Percentiles rank a stretch among this genome's conserved stretches.
These are phyloP conservation scores for Heterobasidion irregulare DNA, from an alignment of 1,284 basidiomycete genomes.

Conservation along the genomic window DNA sequence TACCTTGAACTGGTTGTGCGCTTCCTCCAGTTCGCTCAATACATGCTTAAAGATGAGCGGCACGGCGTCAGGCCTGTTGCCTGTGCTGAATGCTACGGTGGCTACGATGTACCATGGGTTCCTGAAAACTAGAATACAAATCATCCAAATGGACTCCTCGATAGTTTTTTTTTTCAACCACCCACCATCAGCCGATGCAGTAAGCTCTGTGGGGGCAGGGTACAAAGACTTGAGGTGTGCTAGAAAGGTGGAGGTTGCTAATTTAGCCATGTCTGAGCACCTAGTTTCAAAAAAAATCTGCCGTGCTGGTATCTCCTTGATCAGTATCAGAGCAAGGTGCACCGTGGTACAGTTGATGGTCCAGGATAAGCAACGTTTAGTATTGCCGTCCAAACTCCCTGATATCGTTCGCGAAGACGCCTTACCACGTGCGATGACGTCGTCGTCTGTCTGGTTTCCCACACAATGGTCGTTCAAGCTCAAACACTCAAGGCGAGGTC, in stretches of 20 bases:
- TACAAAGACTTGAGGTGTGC: constrained; percentile 17
- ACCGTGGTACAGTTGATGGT: not conserved
- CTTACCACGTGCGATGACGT: too few relatives aligned
- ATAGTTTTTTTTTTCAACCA: not conserved
- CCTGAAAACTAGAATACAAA: constrained; percentile 8
- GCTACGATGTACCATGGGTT: constrained; percentile 53
- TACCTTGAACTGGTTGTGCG: constrained; percentile 15
- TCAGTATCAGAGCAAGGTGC: not conserved
- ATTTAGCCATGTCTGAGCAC: constrained; percentile 14
- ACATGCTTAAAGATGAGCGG: constrained; percentile 41
- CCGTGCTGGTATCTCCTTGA: not conserved
- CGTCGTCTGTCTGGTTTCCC: too few relatives aligned
- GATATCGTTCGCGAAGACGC: too few relatives aligned
- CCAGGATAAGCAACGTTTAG: not conserved
- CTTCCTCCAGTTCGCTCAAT: constrained; percentile 28
- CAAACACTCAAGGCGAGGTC: too few relatives aligned
- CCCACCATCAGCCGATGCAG: constrained; percentile 11
- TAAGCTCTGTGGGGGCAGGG: constrained; percentile 9
- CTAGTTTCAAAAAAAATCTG: not conserved
- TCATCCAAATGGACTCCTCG: too few relatives aligned
- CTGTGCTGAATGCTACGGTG: constrained; percentile 43
- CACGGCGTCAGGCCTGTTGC: constrained; percentile 48
- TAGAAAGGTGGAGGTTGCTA: constrained; percentile 17
- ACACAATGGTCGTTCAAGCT: too few relatives aligned
- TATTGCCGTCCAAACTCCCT: too few relatives aligned